Evolutionary conservation across 345 rosid genomes (phyloP).

Genomic region (Theobroma cacao): DNA sequence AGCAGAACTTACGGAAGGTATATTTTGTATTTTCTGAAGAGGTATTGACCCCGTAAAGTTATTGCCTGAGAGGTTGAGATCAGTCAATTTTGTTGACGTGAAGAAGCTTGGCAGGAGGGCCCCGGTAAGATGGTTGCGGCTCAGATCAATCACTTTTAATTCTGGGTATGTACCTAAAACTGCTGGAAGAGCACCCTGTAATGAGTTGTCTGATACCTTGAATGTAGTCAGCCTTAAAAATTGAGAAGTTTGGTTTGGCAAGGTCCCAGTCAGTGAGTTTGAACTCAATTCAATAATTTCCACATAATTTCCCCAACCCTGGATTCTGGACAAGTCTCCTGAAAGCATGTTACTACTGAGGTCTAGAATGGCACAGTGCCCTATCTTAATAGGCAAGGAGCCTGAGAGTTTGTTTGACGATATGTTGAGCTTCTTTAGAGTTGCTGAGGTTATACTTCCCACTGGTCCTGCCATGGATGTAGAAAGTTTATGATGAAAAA

Average conservation of each 20-base stretch:
- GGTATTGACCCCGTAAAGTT: slow-evolving; percentile 71
- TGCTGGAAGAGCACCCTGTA: slow-evolving; percentile 65
- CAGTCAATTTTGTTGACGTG: slow-evolving; percentile 51
- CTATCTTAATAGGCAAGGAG: slow-evolving; percentile 54
- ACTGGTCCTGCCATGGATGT: slow-evolving; percentile 60
- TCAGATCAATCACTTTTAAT: slow-evolving; percentile 64
- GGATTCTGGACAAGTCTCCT: slow-evolving; percentile 70
- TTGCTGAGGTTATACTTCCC: slow-evolving; percentile 64
- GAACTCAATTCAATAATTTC: slow-evolving; percentile 74
- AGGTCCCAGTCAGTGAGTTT: slow-evolving; percentile 60
- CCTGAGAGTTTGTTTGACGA: slow-evolving; percentile 80
- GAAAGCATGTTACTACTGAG: slow-evolving; percentile 69
- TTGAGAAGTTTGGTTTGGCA: slow-evolving; percentile 65
- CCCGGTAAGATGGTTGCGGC: slow-evolving; percentile 61
- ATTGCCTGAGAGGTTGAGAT: slow-evolving; percentile 69
- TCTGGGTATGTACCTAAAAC: slow-evolving; percentile 62
- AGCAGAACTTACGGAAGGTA: slow-evolving; percentile 22
- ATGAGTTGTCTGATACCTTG: slow-evolving; percentile 55
- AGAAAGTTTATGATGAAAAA: neutral
- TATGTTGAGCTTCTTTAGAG: slow-evolving; percentile 70
- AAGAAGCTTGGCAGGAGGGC: slow-evolving; percentile 56
- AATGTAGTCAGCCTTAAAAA: slow-evolving; percentile 69
- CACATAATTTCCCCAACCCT: slow-evolving; percentile 76
- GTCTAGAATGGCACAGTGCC: slow-evolving; percentile 69
- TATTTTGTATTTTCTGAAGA: slow-evolving; percentile 33